Evolutionary conservation across 106 monocot genomes (phyloP), one percentile per base, ranked within the genome.

Genomic region (Apostasia shenzhenica): DNA sequence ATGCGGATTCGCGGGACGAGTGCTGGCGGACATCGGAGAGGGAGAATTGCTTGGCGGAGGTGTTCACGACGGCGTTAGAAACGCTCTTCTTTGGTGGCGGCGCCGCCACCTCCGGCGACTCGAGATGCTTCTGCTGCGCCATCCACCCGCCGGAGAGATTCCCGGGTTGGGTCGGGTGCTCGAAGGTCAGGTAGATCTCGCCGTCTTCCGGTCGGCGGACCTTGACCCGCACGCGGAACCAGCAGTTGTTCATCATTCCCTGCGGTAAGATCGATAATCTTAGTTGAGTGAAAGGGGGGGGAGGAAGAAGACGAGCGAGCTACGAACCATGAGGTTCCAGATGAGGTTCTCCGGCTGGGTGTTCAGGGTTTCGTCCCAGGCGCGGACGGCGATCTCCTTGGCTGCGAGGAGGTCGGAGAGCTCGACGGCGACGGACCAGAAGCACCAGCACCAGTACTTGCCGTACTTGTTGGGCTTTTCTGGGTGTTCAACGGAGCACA

Each of bases 241-340:
- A 99, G 73, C 97, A 99, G 72, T 99, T 92, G 84, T 99, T 99
- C 97, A 99, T 92, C 97, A 99, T 99, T 4, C 97, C 97, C 95
- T 97, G 86, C 44, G 79, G 40, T 14, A 13, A 6, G 57, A 3
- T 58, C 26, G 4, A 6, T 4, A 14, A 11, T 58, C 3, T 39
- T 37, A 49, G 40, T 42, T 62, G 8, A 54, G 53, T 62, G 7
- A 42, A 62, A 62, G 12, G 2, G 8, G 52, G 12, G 57, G 12
- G 13, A 58, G 4, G 10, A 37, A 3, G 45, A 39, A 8, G 45
- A n/a, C 45, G 12, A n/a, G 5, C 13, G 12, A 11, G 62, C 3
- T 3, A 38, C 54, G 57, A 70, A 95, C 95, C 89, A 87, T 92
- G 50, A 99, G 73, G 57, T 99, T 99, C 97, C 97, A 99, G 58